Base-by-base conservation (phyloP, 306 rosid species). In the Rubus idaeus region DNA sequence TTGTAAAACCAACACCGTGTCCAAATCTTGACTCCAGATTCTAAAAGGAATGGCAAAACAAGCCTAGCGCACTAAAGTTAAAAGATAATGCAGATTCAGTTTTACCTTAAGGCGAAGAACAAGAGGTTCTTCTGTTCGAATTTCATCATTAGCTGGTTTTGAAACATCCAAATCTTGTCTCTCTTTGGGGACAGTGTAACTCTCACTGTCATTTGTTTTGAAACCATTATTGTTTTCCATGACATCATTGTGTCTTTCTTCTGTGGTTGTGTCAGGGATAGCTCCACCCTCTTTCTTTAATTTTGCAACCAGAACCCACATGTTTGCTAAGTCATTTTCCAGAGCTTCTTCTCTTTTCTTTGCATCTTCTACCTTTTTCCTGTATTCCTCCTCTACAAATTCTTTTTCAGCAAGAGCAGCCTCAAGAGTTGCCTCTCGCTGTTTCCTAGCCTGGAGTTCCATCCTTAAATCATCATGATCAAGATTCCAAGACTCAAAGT, bases 251-350 rank as follows among this genome's bases (percentile, higher is more conserved):
- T 37, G 75, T 73, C 86, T 89, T 75, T 83, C 83, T 64, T 92
- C 94, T 52, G 40, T 47, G 83, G 85, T 90, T 45, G 88, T 80
- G 71, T 86, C 96, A 40, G 88, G 84, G 51, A 85, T 85, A 77
- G 90, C 80, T 44, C 92, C 97, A 26, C 88, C 89, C 78, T 96
- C 98, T 80, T 90, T 96, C 90, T 91, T 96, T 82, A 96, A 90
- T 91, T 90, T 96, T 0, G 99, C 99, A 76, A 96, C 99, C 83
- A 96, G 94, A 67, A 96, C 96, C 99, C 99, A 96, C 99, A 96
- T 96, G 88, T 91, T 96, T 62, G 99, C 98, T 77, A 96, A 87
- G 86, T 96, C 99, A 70, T 96, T 96, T 89, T 96, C 99, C 71
- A 96, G 79, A 77, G 99, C 96, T 73, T 85, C 96, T 80, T 96